Evolutionary conservation across 1,139 yeast genomes (phyloP).

Genomic region (Spathaspora sp.): DNA sequence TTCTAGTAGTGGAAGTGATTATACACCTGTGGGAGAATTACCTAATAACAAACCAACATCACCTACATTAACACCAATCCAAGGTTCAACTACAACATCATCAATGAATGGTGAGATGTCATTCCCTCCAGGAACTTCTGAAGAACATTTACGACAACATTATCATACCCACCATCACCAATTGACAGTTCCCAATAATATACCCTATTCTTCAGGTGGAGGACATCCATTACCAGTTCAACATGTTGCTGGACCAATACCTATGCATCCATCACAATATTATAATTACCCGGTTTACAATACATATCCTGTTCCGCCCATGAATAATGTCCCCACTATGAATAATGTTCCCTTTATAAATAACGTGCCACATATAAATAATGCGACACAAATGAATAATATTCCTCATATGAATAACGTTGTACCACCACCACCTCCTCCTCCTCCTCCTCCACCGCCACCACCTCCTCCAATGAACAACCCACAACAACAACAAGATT

Average conservation of each 20-base stretch:
- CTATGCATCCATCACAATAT: conserved; percentile 1
- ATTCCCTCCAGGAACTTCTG: neutral
- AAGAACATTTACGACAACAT: neutral
- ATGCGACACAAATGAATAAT: neutral
- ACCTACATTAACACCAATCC: neutral
- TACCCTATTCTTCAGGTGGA: neutral
- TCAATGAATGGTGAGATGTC: neutral
- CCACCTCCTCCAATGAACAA: neutral
- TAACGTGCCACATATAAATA: conserved; percentile 2
- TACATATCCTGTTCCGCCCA: neutral
- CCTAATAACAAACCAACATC: neutral
- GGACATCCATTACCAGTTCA: neutral
- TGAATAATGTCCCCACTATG: conserved; percentile 2
- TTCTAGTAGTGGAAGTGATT: neutral
- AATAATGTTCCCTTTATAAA: neutral
- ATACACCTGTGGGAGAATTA: neutral
- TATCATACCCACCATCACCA: neutral
- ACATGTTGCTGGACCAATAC: neutral
- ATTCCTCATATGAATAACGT: conserved; percentile 2
- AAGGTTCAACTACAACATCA: neutral
- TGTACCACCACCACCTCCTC: neutral
- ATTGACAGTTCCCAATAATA: neutral
- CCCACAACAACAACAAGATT: neutral
- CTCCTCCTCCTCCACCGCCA: neutral
- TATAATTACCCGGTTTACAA: neutral